Percentiles rank a stretch among this genome's conserved stretches.
Conservation (phyloP, 768 basidiomycete species). For the Rhizopogon vinicolor region DNA sequence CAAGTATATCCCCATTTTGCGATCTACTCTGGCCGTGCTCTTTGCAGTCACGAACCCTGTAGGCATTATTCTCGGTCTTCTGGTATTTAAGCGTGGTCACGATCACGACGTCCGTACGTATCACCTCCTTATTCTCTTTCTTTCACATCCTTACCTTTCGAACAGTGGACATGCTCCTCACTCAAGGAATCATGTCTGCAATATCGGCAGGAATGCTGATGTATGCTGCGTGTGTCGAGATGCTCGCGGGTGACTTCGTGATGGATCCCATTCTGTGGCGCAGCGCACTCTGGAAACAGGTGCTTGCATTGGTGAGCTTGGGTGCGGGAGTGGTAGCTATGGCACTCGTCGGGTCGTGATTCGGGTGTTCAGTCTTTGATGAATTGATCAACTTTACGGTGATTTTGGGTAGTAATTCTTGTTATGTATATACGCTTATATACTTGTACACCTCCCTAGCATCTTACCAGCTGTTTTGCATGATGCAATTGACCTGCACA, state of each 20-base stretch:
- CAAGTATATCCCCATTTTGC: conserved; percentile 31
- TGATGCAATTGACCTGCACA: no score
- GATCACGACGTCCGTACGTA: conserved; percentile 24
- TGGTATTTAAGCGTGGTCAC: conserved; percentile 34
- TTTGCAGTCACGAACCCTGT: conserved; percentile 74
- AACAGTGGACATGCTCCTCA: conserved; percentile 45
- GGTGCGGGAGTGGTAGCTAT: conserved; percentile 59
- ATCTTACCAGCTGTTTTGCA: no score
- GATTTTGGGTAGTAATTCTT: neutral
- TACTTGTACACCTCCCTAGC: no score
- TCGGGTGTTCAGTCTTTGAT: neutral
- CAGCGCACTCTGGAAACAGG: conserved; percentile 34
- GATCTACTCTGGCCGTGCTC: conserved; percentile 49
- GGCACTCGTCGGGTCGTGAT: conserved; percentile 45
- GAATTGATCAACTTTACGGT: neutral
- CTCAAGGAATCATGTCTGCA: conserved; percentile 76
- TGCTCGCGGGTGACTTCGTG: conserved; percentile 84
- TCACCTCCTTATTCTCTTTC: conserved; percentile 1
- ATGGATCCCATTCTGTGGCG: conserved; percentile 54
- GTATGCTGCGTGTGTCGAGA: conserved; percentile 80
- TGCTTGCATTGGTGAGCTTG: conserved; percentile 55
- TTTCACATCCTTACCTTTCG: neutral
- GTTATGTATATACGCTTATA: no score
- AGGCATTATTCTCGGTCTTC: conserved; percentile 60
- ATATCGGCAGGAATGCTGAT: conserved; percentile 81